Evolutionary conservation across 768 basidiomycete species (phyloP).

Genomic region (Calocybe cyanea): DNA sequence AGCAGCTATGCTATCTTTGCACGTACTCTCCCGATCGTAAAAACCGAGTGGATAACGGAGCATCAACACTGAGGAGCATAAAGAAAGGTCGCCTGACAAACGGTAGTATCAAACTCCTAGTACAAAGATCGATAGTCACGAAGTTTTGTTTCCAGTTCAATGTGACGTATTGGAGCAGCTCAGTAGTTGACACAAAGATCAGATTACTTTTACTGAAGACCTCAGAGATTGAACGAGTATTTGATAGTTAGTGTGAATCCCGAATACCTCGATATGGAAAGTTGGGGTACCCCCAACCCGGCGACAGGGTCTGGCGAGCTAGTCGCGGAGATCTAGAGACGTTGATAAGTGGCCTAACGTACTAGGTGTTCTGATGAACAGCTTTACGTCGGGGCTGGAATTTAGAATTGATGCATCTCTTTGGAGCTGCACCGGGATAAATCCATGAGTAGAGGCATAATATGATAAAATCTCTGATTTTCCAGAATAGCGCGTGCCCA

Average conservation of each 20-base stretch:
- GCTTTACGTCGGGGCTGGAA: neutral
- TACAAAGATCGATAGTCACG: conserved; percentile 73
- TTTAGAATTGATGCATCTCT: conserved; percentile 1
- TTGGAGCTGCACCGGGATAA: conserved; percentile 45
- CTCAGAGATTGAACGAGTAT: conserved; percentile 27
- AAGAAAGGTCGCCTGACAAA: conserved; percentile 91
- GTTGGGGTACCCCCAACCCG: neutral
- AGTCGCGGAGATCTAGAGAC: neutral
- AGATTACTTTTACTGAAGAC: conserved; percentile 18
- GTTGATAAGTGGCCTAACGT: no score
- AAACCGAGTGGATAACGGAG: conserved; percentile 71
- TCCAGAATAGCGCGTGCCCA: conserved; percentile 61
- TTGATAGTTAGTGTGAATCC: conserved; percentile 15
- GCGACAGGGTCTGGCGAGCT: neutral
- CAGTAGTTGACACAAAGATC: conserved; percentile 42
- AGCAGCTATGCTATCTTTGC: neutral
- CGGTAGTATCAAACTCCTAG: conserved; percentile 50
- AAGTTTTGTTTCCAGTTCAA: conserved; percentile 75
- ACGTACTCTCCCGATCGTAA: conserved; percentile 51
- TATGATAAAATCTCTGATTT: conserved; percentile 59
- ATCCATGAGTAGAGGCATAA: conserved; percentile 54
- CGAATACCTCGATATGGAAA: conserved; percentile 18
- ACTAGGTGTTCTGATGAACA: no score
- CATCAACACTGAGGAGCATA: conserved; percentile 79
- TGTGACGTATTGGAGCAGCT: conserved; percentile 74